These are phyloP conservation scores for Verticillium albo-atrum DNA, from an alignment of 2,329 filamentous ascomycete genomes.

Conservation along the genomic window DNA sequence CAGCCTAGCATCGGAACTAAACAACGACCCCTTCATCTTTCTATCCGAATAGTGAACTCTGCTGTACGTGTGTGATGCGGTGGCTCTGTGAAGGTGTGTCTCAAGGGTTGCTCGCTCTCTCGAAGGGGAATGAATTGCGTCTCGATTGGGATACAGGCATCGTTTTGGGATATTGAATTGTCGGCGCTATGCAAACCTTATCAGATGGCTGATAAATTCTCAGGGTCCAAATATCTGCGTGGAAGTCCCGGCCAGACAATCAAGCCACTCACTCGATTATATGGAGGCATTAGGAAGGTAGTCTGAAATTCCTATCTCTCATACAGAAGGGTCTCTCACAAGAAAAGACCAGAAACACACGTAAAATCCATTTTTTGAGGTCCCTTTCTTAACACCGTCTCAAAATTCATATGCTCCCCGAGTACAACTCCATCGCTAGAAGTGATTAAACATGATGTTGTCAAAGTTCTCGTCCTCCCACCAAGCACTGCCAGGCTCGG, in stretches of 20 bases:
- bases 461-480: constrained; percentile 35
- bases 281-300: not conserved
- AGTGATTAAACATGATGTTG: constrained; percentile 32
- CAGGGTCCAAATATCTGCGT: too few species aligned
- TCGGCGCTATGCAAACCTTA: not conserved
- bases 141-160: not conserved
- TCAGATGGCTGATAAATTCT: not conserved
- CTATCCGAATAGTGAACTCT: too few species aligned
- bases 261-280: too few species aligned
- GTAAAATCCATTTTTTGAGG: constrained; percentile 7
- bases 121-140: not conserved
- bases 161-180: not conserved
- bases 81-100: not conserved
- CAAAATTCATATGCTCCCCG: not conserved
- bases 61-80: too few species aligned
- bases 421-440: constrained; percentile 22
- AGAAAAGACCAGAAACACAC: too few species aligned
- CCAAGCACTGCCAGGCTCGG: constrained; percentile 28
- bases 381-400: not conserved
- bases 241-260: too few species aligned
- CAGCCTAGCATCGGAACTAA: too few species aligned
- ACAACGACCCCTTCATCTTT: too few species aligned
- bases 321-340: too few species aligned
- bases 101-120: not conserved
- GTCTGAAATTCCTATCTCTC: not conserved